A percentile compares a stretch with the other conserved stretches of the same genome.
Evolutionary conservation across 345 rosid species (phyloP).

Genomic region (Acer campestre): DNA sequence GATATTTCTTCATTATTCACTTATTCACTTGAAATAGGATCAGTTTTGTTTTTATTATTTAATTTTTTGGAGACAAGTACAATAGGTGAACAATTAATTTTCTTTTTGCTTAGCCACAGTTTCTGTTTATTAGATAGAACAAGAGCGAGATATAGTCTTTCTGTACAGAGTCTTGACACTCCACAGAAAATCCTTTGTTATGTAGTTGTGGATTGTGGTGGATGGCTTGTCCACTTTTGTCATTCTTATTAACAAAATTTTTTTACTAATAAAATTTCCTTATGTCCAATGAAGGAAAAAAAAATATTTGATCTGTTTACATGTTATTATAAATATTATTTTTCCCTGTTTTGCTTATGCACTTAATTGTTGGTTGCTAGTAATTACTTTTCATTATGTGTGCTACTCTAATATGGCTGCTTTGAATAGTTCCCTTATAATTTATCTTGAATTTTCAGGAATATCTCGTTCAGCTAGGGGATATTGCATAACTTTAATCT

Average conservation of each 20-base stretch:
- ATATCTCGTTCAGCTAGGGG: conserved; percentile 94
- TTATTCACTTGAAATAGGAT: no score
- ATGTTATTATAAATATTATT: neutral
- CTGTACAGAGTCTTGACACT: neutral
- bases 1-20: no score
- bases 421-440: conserved; percentile 15
- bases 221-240: neutral
- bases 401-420: conserved; percentile 4
- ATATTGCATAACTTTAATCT: conserved; percentile 67
- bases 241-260: neutral
- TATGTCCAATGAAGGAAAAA: neutral
- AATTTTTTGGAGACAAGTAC: no score
- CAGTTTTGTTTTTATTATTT: no score
- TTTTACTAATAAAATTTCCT: neutral
- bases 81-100: no score
- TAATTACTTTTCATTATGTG: neutral
- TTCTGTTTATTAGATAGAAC: neutral
- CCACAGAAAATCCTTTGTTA: neutral
- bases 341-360: neutral
- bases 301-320: neutral
- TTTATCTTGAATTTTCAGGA: conserved; percentile 43
- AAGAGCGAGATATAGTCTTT: neutral
- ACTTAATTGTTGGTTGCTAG: neutral
- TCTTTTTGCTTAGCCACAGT: neutral
- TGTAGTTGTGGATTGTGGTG: neutral